Conservation (phyloP, 176 grass and related monocot species). For the Zoysia pacifica region DNA sequence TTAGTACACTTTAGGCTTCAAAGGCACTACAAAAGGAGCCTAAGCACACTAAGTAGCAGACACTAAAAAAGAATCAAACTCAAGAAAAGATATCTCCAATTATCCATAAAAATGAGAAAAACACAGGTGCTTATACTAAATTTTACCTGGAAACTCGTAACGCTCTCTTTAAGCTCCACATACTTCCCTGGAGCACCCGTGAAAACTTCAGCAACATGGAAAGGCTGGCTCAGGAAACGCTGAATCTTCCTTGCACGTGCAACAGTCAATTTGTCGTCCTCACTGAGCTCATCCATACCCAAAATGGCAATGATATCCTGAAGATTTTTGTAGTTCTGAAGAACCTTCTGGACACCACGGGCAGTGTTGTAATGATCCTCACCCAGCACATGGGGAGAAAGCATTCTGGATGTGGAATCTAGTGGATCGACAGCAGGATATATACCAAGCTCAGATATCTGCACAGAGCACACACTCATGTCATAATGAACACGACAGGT, state of each 20-base stretch:
- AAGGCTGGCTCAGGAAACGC: slow-evolving; percentile 91
- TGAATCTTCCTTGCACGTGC: slow-evolving; percentile 95
- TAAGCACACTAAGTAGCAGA: not conserved
- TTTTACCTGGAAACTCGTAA: slow-evolving; percentile 82
- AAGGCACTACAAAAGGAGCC: not conserved
- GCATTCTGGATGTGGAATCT: slow-evolving; percentile 95
- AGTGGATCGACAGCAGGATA: slow-evolving; percentile 91
- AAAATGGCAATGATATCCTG: slow-evolving; percentile 99
- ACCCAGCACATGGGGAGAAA: slow-evolving; percentile 86
- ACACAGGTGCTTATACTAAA: not conserved
- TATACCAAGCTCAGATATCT: slow-evolving; percentile 97
- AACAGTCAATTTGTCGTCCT: slow-evolving; percentile 89
- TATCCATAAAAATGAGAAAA: not conserved
- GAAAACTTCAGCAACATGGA: slow-evolving; percentile 99
- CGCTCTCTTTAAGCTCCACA: slow-evolving; percentile 87
- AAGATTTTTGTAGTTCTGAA: slow-evolving; percentile 99
- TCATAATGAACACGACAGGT: slow-evolving; percentile 30
- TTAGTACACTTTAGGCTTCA: not conserved
- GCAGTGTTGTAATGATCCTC: slow-evolving; percentile 92
- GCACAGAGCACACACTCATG: slow-evolving; percentile 14
- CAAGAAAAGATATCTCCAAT: not conserved
- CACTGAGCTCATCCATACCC: slow-evolving; percentile 98
- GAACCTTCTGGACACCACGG: slow-evolving; percentile 99
- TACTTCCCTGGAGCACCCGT: slow-evolving; percentile 96
- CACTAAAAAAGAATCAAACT: not conserved